These are phyloP conservation scores for Chytriomyces confervae DNA, from an alignment of 192 early-diverging fungal genomes.

Conservation along the genomic window DNA sequence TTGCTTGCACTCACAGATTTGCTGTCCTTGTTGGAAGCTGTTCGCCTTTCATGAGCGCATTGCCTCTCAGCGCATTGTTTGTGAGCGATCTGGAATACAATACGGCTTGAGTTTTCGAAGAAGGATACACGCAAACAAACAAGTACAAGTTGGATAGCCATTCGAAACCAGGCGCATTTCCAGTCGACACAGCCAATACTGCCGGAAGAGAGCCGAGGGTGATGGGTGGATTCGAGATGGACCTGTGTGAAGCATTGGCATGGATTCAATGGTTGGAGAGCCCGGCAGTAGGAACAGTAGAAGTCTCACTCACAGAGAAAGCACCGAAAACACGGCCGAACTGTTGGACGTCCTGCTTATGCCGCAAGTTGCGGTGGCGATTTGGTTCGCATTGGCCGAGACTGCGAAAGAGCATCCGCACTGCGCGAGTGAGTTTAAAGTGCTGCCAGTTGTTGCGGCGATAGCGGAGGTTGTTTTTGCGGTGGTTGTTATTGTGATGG, in stretches of 20 bases:
- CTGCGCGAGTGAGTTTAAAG: background rate
- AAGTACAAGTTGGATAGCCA: background rate
- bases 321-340: background rate
- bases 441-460: too few species aligned
- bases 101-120: background rate
- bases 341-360: background rate
- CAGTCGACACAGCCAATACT: background rate
- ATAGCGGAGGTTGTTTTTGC: too few species aligned
- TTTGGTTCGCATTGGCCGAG: background rate
- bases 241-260: background rate
- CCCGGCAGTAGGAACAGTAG: background rate
- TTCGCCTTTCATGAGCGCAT: conserved; percentile 10
- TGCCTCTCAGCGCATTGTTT: conserved; percentile 22
- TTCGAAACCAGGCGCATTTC: background rate
- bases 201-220: conserved; percentile 10
- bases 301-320: conserved; percentile 12
- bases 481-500: background rate
- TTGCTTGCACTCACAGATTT: background rate
- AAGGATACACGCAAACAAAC: background rate
- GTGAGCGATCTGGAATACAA: conserved; percentile 9
- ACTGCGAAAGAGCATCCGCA: background rate
- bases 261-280: too few species aligned
- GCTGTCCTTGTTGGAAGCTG: conserved; percentile 8
- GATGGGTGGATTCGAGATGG: conserved; percentile 20
- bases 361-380: background rate